Conservation (phyloP, 2,329 filamentous ascomycete genomes). For the Botrytis elliptica region DNA sequence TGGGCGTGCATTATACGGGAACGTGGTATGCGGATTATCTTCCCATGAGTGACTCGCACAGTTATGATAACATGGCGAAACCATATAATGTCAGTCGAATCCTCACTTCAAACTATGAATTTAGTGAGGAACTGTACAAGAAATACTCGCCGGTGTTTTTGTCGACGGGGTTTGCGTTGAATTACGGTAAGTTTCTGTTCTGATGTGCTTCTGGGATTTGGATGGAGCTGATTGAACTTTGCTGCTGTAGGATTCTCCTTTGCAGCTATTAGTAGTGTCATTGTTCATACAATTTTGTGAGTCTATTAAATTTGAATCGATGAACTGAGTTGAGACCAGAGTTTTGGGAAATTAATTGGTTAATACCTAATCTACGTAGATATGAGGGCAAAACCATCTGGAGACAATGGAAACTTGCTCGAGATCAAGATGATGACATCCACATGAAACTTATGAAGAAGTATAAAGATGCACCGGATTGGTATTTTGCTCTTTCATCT, state of each 20-base stretch:
- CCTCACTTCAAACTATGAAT: constrained; percentile 53
- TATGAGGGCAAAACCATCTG: constrained; percentile 66
- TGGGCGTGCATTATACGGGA: constrained; percentile 62
- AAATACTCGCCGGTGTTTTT: constrained; percentile 42
- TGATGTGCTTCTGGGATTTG: not conserved
- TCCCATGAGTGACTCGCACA: constrained; percentile 45
- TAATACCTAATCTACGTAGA: constrained; percentile 33
- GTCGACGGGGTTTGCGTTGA: constrained; percentile 56
- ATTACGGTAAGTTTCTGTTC: constrained; percentile 46
- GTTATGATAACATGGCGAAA: constrained; percentile 54
- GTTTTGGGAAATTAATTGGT: constrained; percentile 47
- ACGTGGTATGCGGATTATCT: constrained; percentile 63
- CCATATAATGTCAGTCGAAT: constrained; percentile 62
- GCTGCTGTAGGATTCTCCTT: constrained; percentile 42
- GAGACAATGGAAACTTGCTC: constrained; percentile 67
- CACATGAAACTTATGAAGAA: constrained; percentile 54
- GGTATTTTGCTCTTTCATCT: not conserved
- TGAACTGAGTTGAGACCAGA: not conserved
- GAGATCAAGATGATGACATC: constrained; percentile 35
- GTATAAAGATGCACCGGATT: constrained; percentile 42
- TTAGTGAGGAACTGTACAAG: constrained; percentile 60
- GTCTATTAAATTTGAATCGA: not conserved
- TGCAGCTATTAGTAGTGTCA: constrained; percentile 57
- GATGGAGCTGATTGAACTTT: not conserved
- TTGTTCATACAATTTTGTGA: constrained; percentile 63